Conservation (phyloP, 2,329 filamentous ascomycete species). For the Stagonosporopsis vannaccii region DNA sequence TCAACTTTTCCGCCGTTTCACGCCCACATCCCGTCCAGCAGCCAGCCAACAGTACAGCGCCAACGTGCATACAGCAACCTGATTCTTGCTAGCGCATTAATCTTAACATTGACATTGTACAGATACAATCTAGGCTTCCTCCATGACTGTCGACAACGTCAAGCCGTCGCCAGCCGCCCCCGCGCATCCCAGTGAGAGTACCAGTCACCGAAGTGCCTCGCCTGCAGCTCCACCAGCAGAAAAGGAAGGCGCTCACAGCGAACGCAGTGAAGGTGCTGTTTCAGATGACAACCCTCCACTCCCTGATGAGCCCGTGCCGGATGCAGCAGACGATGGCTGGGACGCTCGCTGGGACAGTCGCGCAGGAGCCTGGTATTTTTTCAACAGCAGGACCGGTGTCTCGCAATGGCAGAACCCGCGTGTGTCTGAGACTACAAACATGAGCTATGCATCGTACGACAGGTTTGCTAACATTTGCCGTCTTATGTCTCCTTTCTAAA, state of each 20-base stretch:
- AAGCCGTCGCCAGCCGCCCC: constrained; percentile 20
- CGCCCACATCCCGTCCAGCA: constrained; percentile 13
- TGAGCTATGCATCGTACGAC: constrained; percentile 41
- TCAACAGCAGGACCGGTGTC: constrained; percentile 79
- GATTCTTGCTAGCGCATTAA: constrained; percentile 22
- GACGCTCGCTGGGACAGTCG: constrained; percentile 77
- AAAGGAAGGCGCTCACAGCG: constrained; percentile 16
- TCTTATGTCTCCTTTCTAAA: constrained; percentile 36
- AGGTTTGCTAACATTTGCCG: constrained; percentile 47
- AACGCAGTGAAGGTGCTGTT: constrained; percentile 18
- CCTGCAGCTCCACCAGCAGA: constrained; percentile 8
- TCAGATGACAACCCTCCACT: constrained; percentile 39
- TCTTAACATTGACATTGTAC: constrained; percentile 27
- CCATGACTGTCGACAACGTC: constrained; percentile 28
- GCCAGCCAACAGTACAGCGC: constrained; percentile 11
- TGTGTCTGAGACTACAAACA: constrained; percentile 59
- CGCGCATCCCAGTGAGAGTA: constrained; percentile 18
- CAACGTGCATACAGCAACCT: constrained; percentile 26
- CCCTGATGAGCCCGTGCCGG: constrained; percentile 59
- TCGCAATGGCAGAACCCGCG: constrained; percentile 87
- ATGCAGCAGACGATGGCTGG: constrained; percentile 73
- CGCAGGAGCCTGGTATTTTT: constrained; percentile 79
- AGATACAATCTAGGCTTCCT: constrained; percentile 16
- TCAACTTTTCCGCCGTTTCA: constrained; percentile 11
- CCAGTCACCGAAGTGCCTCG: constrained; percentile 17